phyloP scores from a whole-genome alignment of 2,329 filamentous ascomycete genomes.

The Trichoderma arundinaceum region DNA sequence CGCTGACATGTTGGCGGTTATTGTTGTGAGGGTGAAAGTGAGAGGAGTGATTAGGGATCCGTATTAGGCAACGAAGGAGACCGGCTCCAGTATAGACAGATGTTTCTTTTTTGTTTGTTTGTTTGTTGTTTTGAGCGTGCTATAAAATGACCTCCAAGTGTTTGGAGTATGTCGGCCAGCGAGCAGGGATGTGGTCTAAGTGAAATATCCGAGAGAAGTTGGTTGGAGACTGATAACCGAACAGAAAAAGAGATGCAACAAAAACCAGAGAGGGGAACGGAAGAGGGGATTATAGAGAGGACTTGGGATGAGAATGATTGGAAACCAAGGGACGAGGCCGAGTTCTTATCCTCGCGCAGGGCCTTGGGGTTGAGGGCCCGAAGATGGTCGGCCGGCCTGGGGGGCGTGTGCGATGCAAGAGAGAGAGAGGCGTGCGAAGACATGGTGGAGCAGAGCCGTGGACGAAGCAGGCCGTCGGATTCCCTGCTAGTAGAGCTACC shows the following conservation, averaged over 20 bases:
- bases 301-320: constrained; percentile 34
- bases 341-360: constrained; percentile 40
- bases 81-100: constrained; percentile 34
- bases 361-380: constrained; percentile 14
- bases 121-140: neutral
- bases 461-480: no score
- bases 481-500: no score
- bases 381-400: constrained; percentile 16
- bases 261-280: constrained; percentile 16
- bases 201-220: constrained; percentile 11
- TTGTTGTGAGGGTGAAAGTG: constrained; percentile 25
- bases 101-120: constrained; percentile 4
- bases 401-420: constrained; percentile 11
- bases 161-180: constrained; percentile 24
- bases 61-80: constrained; percentile 30
- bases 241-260: constrained; percentile 5
- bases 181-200: constrained; percentile 24
- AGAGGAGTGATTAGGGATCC: neutral
- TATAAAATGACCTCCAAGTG: constrained; percentile 7
- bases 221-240: neutral
- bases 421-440: constrained; percentile 6
- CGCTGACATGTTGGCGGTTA: constrained; percentile 43
- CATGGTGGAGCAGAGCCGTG: no score
- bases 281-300: constrained; percentile 22
- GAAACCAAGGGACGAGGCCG: constrained; percentile 38